Base-by-base conservation (phyloP, 2,329 filamentous ascomycete genomes). In the Pseudogymnoascus sp. region DNA sequence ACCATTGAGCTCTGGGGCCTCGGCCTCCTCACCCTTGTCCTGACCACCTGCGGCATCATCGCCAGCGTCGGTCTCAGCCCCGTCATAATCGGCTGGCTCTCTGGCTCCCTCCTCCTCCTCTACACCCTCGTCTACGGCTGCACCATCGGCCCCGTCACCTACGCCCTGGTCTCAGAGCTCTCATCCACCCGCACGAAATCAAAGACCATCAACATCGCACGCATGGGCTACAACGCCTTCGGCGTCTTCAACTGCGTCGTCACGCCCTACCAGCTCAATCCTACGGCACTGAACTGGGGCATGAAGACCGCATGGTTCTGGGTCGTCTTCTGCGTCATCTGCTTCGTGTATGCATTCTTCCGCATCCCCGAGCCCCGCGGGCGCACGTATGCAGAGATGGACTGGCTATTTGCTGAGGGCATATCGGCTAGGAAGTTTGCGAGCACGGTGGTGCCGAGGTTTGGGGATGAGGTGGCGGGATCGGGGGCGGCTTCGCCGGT, bases 341-440 rank as follows among this genome's bases (percentile, higher is more conserved):
- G 90, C 77, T 86, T 93, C 71, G 77, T 95, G 14, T 96, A 93
- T 76, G 88, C 88, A 0, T 92, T 84, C 72, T 91, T 91, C 79
- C 83, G 88, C 16, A 79, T 92, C 0, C 91, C 91, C 0, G 90
- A 96, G 72, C 90, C 91, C 0, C 80, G 79, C 4, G 91, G 89
- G 6, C 84, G 90, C 53, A 89, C 89, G 0, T 96, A 93, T 71
- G 91, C 90, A 4, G 91, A 96, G 76, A 78, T 96, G 64, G 91
- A 96, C 72, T 71, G 95, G 62, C 79, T 96, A 56, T 96, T 96
- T 71, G 89, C 95, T 76, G 81, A 83, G 66, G 78, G 81, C 3
- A 77, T 92, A 19, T 82, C 82, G 67, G 90, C 91, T 6, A 81
- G 91, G 69, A 88, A 92, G 70, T 96, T 96, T 73, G 82, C 85